phyloP scores from a whole-genome alignment of 345 rosid species.

The Barbarea vulgaris region DNA sequence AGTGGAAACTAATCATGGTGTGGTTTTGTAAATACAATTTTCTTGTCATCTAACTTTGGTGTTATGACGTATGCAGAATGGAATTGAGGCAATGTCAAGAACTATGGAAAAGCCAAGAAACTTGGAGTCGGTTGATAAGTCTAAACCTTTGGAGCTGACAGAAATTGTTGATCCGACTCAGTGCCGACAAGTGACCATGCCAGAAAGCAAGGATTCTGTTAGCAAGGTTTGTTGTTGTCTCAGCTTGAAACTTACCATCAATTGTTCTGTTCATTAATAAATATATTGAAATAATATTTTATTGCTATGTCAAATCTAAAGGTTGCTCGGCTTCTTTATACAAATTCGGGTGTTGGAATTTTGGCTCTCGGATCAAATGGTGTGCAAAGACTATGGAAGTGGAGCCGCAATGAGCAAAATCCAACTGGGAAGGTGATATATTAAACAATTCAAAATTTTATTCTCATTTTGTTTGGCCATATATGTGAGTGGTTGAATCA shows the following conservation, averaged over 20 bases:
- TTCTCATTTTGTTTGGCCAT: not conserved
- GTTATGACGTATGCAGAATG: constrained; percentile 58
- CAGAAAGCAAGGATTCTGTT: constrained; percentile 70
- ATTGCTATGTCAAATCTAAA: constrained; percentile 26
- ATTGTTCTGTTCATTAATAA: not conserved
- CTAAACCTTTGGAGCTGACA: constrained; percentile 76
- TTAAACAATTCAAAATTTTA: not conserved
- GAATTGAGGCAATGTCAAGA: constrained; percentile 78
- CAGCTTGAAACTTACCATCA: constrained; percentile 7
- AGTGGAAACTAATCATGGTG: constrained; percentile 1
- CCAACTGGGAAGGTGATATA: constrained; percentile 54
- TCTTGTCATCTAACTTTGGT: constrained; percentile 7
- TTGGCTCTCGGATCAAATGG: constrained; percentile 57
- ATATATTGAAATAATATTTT: constrained; percentile 14
- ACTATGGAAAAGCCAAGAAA: constrained; percentile 76
- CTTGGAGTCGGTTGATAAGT: constrained; percentile 62
- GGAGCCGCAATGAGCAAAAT: constrained; percentile 58
- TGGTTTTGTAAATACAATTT: not conserved
- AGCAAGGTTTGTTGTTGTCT: constrained; percentile 65
- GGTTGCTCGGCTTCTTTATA: constrained; percentile 62
- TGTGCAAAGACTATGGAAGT: constrained; percentile 59
- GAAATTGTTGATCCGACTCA: constrained; percentile 73
- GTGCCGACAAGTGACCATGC: constrained; percentile 72
- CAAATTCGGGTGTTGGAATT: constrained; percentile 55
- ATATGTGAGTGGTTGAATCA: not conserved